These are phyloP conservation scores for Nelumbo lutea DNA, from an alignment of 164 flowering plant species.

Conservation along the genomic window DNA sequence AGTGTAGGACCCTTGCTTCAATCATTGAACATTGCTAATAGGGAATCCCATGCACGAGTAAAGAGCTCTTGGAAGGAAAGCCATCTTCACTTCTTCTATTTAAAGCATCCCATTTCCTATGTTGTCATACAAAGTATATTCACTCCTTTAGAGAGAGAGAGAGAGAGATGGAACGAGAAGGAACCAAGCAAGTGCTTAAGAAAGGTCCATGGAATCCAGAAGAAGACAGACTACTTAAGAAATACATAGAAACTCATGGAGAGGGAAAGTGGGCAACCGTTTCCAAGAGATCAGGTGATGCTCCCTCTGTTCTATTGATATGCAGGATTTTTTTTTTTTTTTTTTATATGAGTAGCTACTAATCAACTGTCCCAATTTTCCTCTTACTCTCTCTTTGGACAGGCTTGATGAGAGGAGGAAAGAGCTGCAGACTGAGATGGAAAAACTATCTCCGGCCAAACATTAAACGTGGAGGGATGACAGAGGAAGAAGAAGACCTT, in stretches of 20 bases:
- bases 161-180: conserved; percentile 20
- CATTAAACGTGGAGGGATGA: conserved; percentile 46
- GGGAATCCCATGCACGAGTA: too few relatives aligned
- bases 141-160: conserved; percentile 5
- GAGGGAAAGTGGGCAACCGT: conserved; percentile 59
- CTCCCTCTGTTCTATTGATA: neutral
- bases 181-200: conserved; percentile 23
- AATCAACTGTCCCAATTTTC: neutral
- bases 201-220: conserved; percentile 61
- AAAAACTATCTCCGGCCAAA: conserved; percentile 58
- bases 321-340: too few relatives aligned
- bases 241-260: conserved; percentile 49
- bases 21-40: too few relatives aligned
- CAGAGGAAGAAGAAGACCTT: conserved; percentile 49
- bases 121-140: too few relatives aligned
- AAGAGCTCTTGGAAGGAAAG: neutral
- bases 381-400: conserved; percentile 3
- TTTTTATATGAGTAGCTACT: neutral
- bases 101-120: neutral
- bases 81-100: neutral
- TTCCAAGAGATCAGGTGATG: conserved; percentile 41
- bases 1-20: too few relatives aligned
- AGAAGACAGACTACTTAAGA: conserved; percentile 46
- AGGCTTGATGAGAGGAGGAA: conserved; percentile 53
- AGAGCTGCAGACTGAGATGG: conserved; percentile 66